phyloP scores from a whole-genome alignment of 2,329 filamentous ascomycete species.

The Fusarium sp. region DNA sequence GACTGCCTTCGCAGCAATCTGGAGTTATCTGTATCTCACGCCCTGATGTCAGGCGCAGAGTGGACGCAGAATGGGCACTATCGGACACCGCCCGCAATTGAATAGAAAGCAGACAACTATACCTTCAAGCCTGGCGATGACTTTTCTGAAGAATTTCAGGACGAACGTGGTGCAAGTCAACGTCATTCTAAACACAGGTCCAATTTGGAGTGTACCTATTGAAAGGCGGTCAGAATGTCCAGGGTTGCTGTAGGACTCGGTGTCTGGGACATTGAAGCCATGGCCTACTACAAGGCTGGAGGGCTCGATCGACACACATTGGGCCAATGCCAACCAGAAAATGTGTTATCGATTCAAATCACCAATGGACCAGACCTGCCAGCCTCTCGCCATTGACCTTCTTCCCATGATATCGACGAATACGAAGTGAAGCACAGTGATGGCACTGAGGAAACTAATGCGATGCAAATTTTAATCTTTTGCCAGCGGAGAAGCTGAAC shows the following conservation, averaged over 20 bases:
- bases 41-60: neutral
- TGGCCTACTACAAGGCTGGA: slow-evolving; percentile 6
- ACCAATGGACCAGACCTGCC: neutral
- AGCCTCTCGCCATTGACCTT: neutral
- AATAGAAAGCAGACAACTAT: neutral
- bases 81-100: neutral
- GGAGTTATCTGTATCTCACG: neutral
- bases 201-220: neutral
- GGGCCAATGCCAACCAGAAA: neutral
- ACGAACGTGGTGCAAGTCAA: neutral
- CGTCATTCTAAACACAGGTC: neutral
- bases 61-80: neutral
- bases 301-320: neutral
- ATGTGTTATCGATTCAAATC: neutral
- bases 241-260: neutral
- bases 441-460: neutral
- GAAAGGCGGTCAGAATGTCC: slow-evolving; percentile 20
- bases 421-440: neutral
- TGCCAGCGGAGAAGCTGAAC: neutral
- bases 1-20: neutral
- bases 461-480: neutral
- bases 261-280: neutral
- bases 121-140: neutral
- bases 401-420: neutral
- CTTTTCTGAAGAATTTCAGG: neutral